Evolutionary conservation across 169 alveolate species (phyloP), one percentile per base, ranked within the genome.

Genomic region (Cryptosporidium canis): DNA sequence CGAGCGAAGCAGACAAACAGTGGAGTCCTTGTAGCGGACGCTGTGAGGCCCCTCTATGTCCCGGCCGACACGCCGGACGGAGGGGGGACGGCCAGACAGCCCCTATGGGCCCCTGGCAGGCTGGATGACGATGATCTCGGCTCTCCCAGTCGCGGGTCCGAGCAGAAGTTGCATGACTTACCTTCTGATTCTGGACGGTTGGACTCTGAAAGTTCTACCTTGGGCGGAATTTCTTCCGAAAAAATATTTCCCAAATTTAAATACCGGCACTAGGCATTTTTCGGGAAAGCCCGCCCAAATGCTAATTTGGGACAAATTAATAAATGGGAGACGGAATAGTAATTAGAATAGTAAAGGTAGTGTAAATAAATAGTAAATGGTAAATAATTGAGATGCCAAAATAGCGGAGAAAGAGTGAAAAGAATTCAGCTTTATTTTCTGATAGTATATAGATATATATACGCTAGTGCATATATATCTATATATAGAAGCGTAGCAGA

Each of bases 401-500:
- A 3, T 18, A 51, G 24, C 24, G 63, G 24, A n/a, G 29, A 12
- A 51, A 51, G 24, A 51, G n/a, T 51, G 63, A 51, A 33, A 51
- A 51, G 24, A 51, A 51, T 51, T 51, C 35, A 51, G 24, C 63
- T 51, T 51, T 51, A 51, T 51, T 51, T 51, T 51, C 63, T 51
- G n/a, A n/a, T n/a, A n/a, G n/a, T n/a, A n/a, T n/a, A n/a, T n/a
- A n/a, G n/a, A n/a, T n/a, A n/a, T n/a, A n/a, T n/a, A n/a, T n/a
- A n/a, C 63, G n/a, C 24, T 51, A 21, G n/a, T 48, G n/a, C 24
- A 21, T n/a, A 2, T 21, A 51, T 51, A 51, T 51, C 8, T 51
- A 51, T 51, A 51, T 51, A 51, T n/a, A n/a, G n/a, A n/a, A n/a
- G n/a, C n/a, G n/a, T n/a, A 51, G 63, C n/a, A 51, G 63, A 51